Evolutionary conservation across 352 stramenopile genomes (phyloP).

Genomic region (Pythium rhizo-oryzae): DNA sequence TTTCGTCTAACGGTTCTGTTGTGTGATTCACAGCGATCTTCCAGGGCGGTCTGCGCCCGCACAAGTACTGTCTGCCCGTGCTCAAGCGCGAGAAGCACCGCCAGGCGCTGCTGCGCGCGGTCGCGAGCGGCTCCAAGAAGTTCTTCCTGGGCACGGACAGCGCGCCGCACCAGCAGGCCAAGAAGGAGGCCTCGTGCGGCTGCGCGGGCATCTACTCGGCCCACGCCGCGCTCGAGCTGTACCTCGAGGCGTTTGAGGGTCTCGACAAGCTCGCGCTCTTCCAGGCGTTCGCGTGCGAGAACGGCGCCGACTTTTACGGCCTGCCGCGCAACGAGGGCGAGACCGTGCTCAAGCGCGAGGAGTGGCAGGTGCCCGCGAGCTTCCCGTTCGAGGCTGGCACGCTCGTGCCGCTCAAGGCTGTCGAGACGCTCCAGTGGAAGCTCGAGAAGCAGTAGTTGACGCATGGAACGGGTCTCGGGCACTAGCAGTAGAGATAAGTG

Average conservation of each 20-base stretch:
- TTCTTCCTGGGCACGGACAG: conserved; percentile 99
- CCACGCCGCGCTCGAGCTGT: conserved; percentile 96
- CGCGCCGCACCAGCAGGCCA: conserved; percentile 92
- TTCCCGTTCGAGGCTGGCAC: conserved; percentile 90
- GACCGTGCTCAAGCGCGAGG: conserved; percentile 87
- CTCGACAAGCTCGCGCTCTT: conserved; percentile 93
- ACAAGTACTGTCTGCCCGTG: conserved; percentile 99
- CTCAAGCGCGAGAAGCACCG: conserved; percentile 96
- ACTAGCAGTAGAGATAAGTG: too few species aligned
- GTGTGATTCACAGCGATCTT: conserved; percentile 59
- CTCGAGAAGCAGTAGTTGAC: conserved; percentile 36
- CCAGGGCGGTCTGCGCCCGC: conserved; percentile 95
- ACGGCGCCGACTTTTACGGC: conserved; percentile 97
- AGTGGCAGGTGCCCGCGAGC: conserved; percentile 90
- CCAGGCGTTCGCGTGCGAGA: conserved; percentile 94
- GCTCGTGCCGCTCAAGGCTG: conserved; percentile 93
- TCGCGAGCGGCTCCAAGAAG: conserved; percentile 93
- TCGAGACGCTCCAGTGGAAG: conserved; percentile 93
- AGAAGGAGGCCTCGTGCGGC: conserved; percentile 92
- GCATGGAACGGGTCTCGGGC: neutral
- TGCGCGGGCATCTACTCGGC: conserved; percentile 98
- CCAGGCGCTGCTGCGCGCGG: conserved; percentile 89
- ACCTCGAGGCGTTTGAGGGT: conserved; percentile 97
- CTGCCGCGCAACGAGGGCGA: conserved; percentile 90
- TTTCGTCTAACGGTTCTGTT: neutral